These are phyloP conservation scores for Silybum marianum DNA, from an alignment of 129 eudicot genomes.

Conservation along the genomic window DNA sequence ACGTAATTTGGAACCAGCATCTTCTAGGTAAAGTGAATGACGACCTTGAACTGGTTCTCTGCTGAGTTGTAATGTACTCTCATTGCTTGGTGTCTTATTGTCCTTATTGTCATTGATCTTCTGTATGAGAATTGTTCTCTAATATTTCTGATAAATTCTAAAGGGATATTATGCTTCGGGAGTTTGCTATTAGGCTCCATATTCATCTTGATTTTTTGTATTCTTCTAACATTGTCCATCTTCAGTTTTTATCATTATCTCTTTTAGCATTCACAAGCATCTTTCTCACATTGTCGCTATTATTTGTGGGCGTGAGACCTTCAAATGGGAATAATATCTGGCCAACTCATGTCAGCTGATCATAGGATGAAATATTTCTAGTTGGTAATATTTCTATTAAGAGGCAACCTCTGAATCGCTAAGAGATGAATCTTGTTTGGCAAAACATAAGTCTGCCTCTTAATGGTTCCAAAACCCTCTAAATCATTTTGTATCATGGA, in stretches of 20 bases:
- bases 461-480: no score
- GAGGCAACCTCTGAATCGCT: no score
- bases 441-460: no score
- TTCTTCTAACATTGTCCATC: not conserved
- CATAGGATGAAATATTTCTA: not conserved
- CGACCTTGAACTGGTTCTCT: slow-evolving; percentile 11
- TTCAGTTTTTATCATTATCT: not conserved
- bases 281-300: not conserved
- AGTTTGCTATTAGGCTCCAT: slow-evolving; percentile 13
- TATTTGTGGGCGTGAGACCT: not conserved
- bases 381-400: not conserved
- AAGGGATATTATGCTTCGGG: slow-evolving; percentile 8
- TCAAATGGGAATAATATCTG: not conserved
- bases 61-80: not conserved
- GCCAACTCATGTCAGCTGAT: not conserved
- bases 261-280: not conserved
- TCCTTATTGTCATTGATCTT: not conserved
- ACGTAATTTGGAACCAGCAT: slow-evolving; percentile 5
- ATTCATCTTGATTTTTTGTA: not conserved
- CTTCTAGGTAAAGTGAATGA: slow-evolving; percentile 23
- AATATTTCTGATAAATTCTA: slow-evolving; percentile 8
- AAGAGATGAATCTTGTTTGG: no score
- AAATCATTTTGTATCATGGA: no score
- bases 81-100: slow-evolving; percentile 11
- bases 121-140: slow-evolving; percentile 4